These are phyloP conservation scores for Puccinia horiana DNA, from an alignment of 1,284 basidiomycete genomes.

Conservation along the genomic window DNA sequence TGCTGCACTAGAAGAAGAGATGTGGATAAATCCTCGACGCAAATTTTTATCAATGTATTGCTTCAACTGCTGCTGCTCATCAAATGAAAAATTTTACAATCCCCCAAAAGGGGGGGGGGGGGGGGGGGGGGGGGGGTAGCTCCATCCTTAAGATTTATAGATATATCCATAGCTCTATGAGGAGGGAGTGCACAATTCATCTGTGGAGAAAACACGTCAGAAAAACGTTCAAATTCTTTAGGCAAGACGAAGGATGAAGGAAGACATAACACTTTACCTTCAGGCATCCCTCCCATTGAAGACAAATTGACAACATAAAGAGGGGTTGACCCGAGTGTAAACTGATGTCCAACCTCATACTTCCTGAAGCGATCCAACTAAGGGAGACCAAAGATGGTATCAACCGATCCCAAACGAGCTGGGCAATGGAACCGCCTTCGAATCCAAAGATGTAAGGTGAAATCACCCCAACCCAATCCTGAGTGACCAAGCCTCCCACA, in stretches of 20 bases:
- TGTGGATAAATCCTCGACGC: conserved; percentile 10
- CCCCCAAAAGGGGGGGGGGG: conserved; percentile 10
- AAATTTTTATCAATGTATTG: conserved; percentile 2
- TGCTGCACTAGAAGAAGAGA: conserved; percentile 26
- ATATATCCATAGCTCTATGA: background rate
- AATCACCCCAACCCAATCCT: background rate
- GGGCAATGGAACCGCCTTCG: background rate
- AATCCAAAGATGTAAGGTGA: background rate
- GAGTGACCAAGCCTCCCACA: background rate
- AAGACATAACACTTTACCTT: background rate
- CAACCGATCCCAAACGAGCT: background rate
- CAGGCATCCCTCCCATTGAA: background rate
- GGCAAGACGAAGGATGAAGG: background rate
- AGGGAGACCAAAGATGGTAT: conserved; percentile 27
- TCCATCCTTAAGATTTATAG: conserved; percentile 7
- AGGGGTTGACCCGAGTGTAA: background rate
- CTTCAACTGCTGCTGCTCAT: background rate
- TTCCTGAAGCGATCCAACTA: conserved; percentile 18
- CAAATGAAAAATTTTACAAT: conserved; percentile 3
- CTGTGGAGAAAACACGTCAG: background rate
- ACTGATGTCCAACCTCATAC: background rate
- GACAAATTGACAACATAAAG: background rate
- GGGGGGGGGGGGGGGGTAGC: background rate
- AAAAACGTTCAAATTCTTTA: background rate
- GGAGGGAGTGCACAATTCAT: conserved; percentile 13